Evolutionary conservation across 2,329 filamentous ascomycete species (phyloP).

Genomic region (Calonectria naviculata): DNA sequence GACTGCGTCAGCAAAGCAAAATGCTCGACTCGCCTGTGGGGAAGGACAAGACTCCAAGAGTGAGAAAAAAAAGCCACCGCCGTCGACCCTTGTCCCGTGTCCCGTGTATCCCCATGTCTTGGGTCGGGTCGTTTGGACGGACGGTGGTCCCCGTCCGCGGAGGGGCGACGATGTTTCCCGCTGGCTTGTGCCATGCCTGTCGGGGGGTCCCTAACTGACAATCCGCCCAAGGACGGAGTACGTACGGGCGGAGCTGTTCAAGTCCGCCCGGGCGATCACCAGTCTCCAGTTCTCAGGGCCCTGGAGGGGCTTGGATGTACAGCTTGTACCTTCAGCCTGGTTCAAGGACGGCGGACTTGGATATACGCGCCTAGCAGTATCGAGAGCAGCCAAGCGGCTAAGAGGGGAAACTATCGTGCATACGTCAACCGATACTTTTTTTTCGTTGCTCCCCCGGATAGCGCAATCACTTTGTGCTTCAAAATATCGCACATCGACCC

Average conservation of each 20-base stretch:
- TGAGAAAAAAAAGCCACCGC: neutral
- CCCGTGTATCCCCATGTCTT: constrained; percentile 1
- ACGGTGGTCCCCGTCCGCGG: neutral
- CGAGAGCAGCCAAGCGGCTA: neutral
- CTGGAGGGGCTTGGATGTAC: neutral
- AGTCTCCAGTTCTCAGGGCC: neutral
- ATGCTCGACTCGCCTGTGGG: neutral
- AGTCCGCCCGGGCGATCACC: neutral
- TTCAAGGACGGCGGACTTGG: neutral
- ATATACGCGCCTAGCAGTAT: neutral
- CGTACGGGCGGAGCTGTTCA: neutral
- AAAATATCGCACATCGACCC: neutral
- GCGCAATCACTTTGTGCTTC: neutral
- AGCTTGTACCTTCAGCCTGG: neutral
- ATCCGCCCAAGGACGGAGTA: neutral
- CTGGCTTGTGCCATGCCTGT: constrained; percentile 8
- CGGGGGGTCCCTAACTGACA: neutral
- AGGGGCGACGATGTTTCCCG: neutral
- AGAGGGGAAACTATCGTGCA: neutral
- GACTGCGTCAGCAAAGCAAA: neutral
- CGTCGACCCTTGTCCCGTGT: neutral
- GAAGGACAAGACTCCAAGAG: neutral
- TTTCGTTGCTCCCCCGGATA: neutral
- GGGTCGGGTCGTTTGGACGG: neutral
- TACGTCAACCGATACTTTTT: neutral